These are phyloP conservation scores for Leccinum insolens DNA, from an alignment of 1,284 basidiomycete species.

Conservation along the genomic window DNA sequence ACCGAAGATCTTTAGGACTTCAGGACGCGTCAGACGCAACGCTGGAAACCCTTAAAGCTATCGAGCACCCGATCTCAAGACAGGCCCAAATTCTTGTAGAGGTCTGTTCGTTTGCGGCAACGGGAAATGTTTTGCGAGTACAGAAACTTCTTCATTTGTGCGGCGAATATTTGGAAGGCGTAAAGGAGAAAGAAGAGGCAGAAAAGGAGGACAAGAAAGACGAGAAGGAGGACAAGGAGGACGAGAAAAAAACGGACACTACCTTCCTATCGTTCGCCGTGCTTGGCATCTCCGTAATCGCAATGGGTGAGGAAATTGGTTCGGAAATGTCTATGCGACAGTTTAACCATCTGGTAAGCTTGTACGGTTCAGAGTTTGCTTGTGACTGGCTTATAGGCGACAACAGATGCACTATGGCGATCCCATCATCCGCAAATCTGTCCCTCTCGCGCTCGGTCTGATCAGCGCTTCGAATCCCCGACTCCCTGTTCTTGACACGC, in stretches of 20 bases:
- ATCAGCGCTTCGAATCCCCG: conserved; percentile 96
- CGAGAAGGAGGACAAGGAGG: conserved; percentile 58
- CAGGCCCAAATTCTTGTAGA: conserved; percentile 94
- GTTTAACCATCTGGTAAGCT: conserved; percentile 88
- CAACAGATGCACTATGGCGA: conserved; percentile 98
- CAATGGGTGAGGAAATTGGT: conserved; percentile 99
- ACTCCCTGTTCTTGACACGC: conserved; percentile 93
- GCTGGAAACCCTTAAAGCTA: conserved; percentile 92
- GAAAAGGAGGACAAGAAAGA: conserved; percentile 56
- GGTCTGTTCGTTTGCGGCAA: conserved; percentile 93
- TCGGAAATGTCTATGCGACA: conserved; percentile 95
- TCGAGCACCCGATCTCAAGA: conserved; percentile 91
- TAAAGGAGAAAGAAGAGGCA: conserved; percentile 57
- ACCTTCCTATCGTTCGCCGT: conserved; percentile 95
- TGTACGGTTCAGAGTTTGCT: background rate
- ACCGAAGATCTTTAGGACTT: conserved; percentile 54
- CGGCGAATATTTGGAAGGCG: conserved; percentile 82
- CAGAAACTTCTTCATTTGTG: conserved; percentile 94
- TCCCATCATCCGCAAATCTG: conserved; percentile 87
- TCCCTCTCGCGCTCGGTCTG: conserved; percentile 96
- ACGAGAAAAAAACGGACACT: conserved; percentile 64
- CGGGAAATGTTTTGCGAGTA: conserved; percentile 94
- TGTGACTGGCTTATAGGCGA: conserved; percentile 12
- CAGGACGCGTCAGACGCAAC: conserved; percentile 95
- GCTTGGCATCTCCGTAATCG: conserved; percentile 91